Evolutionary conservation across 371 early-diverging fungal species (phyloP), one percentile per base, ranked within the genome.

Genomic region (Syncephalis fuscata): DNA sequence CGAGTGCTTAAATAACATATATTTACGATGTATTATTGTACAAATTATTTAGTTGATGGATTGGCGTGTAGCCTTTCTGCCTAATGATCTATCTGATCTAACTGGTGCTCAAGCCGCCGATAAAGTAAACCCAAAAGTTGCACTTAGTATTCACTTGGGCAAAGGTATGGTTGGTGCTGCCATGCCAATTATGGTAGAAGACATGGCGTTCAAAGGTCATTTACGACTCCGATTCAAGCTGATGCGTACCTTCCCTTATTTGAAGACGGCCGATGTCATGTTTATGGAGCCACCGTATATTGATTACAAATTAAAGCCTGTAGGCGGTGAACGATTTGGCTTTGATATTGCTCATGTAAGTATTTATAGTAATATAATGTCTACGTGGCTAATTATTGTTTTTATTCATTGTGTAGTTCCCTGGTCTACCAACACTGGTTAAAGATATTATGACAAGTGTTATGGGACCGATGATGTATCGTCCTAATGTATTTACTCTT

Each of bases 301-400:
- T 49, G 92, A 96, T 64, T 98, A 93, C 71, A 76, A 78, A 16
- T 71, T 98, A 38, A 81, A 88, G 55, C 99, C 99, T 0, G 60
- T 84, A 59, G 78, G 97, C 62, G 80, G 79, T 64, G 74, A 97
- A 48, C 80, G 82, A 20, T 76, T 79, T 65, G 80, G 87, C 19
- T 73, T 87, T 52, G 88, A 87, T 62, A 79, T 87, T 56, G 79
- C 77, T 20, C 67, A 80, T 56, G 76, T 76, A 32, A 32, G 32
- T 32, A n/a, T n/a, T 64, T 59, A 66, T 48, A n/a, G n/a, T n/a
- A n/a, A n/a, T n/a, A n/a, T n/a, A n/a, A n/a, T n/a, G n/a, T n/a
- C n/a, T n/a, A n/a, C n/a, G n/a, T n/a, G n/a, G n/a, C n/a, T n/a
- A n/a, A n/a, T n/a, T n/a, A n/a, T n/a, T n/a, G n/a, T n/a, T n/a